phyloP scores from a whole-genome alignment of 1,284 basidiomycete genomes.

The Taiwanofungus camphoratus region DNA sequence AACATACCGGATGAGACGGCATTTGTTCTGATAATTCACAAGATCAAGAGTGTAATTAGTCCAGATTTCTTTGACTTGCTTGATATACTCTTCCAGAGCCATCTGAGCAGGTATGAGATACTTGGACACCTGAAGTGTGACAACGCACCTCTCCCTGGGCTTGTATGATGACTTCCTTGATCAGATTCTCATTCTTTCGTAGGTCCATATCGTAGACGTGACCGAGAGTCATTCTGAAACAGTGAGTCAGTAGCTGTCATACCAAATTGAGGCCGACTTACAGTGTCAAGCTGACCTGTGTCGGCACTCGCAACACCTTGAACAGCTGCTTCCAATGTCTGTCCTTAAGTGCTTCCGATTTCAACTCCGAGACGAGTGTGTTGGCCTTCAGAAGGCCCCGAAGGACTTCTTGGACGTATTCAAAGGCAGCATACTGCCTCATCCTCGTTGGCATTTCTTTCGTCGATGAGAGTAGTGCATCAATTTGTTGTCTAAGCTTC shows the following conservation, averaged over 20 bases:
- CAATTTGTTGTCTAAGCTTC: constrained; percentile 92
- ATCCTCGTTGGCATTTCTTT: constrained; percentile 99
- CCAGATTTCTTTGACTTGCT: constrained; percentile 96
- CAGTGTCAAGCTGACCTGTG: constrained; percentile 64
- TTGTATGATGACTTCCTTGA: constrained; percentile 94
- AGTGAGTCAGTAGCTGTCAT: neutral
- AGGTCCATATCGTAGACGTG: constrained; percentile 97
- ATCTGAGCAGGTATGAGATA: constrained; percentile 43
- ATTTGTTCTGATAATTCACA: constrained; percentile 99
- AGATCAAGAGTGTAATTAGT: constrained; percentile 93
- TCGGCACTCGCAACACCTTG: constrained; percentile 76
- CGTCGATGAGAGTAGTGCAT: constrained; percentile 82
- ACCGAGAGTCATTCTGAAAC: constrained; percentile 84
- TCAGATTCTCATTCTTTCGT: constrained; percentile 84
- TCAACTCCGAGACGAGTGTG: constrained; percentile 84
- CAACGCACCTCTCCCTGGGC: constrained; percentile 89
- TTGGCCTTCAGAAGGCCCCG: constrained; percentile 88
- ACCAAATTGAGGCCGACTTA: no score
- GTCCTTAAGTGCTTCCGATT: constrained; percentile 96
- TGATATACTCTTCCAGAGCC: constrained; percentile 92
- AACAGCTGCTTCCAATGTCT: constrained; percentile 98
- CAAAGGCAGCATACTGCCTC: constrained; percentile 98
- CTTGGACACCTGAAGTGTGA: neutral
- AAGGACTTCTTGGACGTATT: constrained; percentile 93
- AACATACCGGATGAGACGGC: constrained; percentile 82